Evolutionary conservation across 2,329 filamentous ascomycete species (phyloP).

Genomic region (Cryphonectria radicalis): DNA sequence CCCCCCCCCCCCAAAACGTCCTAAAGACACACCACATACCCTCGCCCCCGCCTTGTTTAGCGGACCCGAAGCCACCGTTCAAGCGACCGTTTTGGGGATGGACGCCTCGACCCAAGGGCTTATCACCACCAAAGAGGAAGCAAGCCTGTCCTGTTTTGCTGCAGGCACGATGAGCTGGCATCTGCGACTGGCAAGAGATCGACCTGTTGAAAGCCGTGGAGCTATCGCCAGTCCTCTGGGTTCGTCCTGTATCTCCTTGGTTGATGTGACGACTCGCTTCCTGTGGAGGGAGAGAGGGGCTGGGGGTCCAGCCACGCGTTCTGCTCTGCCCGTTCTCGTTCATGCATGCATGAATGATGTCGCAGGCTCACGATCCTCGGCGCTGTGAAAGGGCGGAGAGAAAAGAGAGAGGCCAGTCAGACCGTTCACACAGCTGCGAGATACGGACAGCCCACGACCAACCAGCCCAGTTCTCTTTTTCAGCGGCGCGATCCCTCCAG

Average conservation of each 20-base stretch:
- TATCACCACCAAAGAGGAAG: conserved; percentile 11
- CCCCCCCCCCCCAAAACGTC: background rate
- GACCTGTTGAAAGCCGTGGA: background rate
- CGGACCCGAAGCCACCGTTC: conserved; percentile 11
- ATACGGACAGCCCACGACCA: conserved; percentile 1
- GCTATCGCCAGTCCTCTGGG: background rate
- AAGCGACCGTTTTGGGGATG: conserved; percentile 7
- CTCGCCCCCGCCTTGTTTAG: background rate
- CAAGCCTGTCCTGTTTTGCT: background rate
- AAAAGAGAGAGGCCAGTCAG: background rate
- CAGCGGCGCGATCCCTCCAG: background rate
- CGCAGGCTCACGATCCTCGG: conserved; percentile 13
- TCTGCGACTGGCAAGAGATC: conserved; percentile 7
- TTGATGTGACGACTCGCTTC: conserved; percentile 10
- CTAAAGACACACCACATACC: background rate
- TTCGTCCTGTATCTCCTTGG: background rate
- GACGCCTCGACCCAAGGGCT: background rate
- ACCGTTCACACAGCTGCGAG: conserved; percentile 6
- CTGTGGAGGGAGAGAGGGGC: background rate
- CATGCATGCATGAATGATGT: conserved; percentile 8
- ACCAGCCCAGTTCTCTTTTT: background rate
- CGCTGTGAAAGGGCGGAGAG: background rate
- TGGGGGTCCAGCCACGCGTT: conserved; percentile 8
- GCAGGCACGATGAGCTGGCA: conserved; percentile 17
- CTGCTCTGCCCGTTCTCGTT: background rate